phyloP scores from a whole-genome alignment of 2,329 filamentous ascomycete genomes.

The Sporothrix phasma region DNA sequence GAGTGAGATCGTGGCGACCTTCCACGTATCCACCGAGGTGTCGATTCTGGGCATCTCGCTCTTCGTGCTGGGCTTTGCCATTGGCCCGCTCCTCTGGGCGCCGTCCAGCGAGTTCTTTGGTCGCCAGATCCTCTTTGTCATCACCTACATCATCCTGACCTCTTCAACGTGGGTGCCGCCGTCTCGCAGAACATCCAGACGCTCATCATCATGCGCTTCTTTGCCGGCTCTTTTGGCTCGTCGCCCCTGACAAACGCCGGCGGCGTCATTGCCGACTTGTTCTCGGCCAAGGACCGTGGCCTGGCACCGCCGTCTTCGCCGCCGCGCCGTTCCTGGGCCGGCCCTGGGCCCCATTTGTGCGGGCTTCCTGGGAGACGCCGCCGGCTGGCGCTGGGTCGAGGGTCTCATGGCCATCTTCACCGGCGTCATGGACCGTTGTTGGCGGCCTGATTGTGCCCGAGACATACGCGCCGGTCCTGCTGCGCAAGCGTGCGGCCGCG shows the following conservation, averaged over 20 bases:
- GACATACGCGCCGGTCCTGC: conserved; percentile 50
- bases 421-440: conserved; percentile 47
- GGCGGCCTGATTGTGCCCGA: conserved; percentile 45
- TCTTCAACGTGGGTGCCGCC: conserved; percentile 51
- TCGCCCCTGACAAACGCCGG: conserved; percentile 53
- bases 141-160: conserved; percentile 47
- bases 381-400: conserved; percentile 62
- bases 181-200: conserved; percentile 47
- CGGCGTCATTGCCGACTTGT: conserved; percentile 54
- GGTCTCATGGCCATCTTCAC: conserved; percentile 56
- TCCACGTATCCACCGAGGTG: conserved; percentile 41
- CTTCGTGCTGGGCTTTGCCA: conserved; percentile 47
- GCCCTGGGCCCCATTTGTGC: conserved; percentile 54
- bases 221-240: conserved; percentile 52
- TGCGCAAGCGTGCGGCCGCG: conserved; percentile 42
- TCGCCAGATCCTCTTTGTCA: conserved; percentile 48
- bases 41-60: conserved; percentile 53
- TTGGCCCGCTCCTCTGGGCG: conserved; percentile 50
- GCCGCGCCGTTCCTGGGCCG: conserved; percentile 56
- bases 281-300: conserved; percentile 41
- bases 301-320: conserved; percentile 52
- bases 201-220: conserved; percentile 53
- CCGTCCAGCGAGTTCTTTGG: conserved; percentile 50
- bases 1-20: conserved; percentile 42
- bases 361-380: conserved; percentile 54